Percentiles rank a stretch among this genome's conserved stretches.
Evolutionary conservation across 2,329 filamentous ascomycete species (phyloP).

Genomic region (Penicillium nordicum): DNA sequence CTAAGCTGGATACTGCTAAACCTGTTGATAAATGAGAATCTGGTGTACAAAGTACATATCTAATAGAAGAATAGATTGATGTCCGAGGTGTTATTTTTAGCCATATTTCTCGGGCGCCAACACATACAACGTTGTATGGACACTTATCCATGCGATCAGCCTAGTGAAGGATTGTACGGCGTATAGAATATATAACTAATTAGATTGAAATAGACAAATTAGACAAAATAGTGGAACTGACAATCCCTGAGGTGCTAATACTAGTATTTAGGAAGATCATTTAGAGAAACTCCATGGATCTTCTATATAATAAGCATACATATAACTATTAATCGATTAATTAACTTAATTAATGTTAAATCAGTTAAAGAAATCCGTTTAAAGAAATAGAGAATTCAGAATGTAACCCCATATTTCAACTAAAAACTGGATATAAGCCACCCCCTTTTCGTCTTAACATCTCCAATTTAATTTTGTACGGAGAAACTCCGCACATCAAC

Average conservation of each 20-base stretch:
- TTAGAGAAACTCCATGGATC: not conserved
- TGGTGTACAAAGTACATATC: not conserved
- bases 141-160: too few relatives aligned
- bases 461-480: not conserved
- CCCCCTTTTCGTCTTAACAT: conserved; percentile 7
- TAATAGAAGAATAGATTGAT: not conserved
- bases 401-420: conserved; percentile 4
- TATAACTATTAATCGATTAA: not conserved
- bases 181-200: too few relatives aligned
- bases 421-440: not conserved
- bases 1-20: conserved; percentile 13
- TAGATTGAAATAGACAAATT: not conserved
- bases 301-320: too few relatives aligned
- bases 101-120: not conserved
- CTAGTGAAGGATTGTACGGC: not conserved
- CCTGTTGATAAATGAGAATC: not conserved
- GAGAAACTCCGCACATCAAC: not conserved
- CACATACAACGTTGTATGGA: not conserved
- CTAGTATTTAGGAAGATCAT: not conserved
- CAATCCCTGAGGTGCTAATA: not conserved
- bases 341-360: not conserved
- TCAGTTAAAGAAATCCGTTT: not conserved
- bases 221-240: not conserved
- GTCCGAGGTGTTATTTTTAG: not conserved
- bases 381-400: not conserved